These are phyloP conservation scores for Penicillium odoratum DNA, from an alignment of 495 filamentous ascomycete genomes.

Conservation along the genomic window DNA sequence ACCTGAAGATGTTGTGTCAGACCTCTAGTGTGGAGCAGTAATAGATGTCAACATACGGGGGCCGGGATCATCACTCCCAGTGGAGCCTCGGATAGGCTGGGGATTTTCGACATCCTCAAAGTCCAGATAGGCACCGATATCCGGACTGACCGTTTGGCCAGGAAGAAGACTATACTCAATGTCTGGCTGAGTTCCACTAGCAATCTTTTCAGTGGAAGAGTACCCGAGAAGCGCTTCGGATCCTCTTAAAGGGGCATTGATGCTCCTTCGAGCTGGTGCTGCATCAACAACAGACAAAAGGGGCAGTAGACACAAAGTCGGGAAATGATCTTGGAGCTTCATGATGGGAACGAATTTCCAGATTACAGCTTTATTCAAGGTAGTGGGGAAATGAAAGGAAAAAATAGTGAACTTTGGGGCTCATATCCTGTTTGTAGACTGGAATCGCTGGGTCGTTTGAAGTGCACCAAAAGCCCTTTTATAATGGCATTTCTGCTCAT, in stretches of 20 bases:
- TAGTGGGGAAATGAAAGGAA: not conserved
- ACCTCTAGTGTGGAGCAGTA: not conserved
- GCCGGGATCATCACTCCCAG: conserved; percentile 61
- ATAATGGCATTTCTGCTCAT: not conserved
- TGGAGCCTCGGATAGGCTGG: conserved; percentile 65
- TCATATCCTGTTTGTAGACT: not conserved
- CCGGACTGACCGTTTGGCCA: conserved; percentile 57
- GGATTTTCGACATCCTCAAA: conserved; percentile 61
- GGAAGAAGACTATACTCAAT: conserved; percentile 45
- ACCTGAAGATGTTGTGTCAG: conserved; percentile 24
- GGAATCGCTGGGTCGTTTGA: no score
- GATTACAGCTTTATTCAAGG: no score
- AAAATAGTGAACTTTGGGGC: not conserved
- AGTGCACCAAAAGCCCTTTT: not conserved
- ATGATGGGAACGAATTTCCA: not conserved
- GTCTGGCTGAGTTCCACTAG: conserved; percentile 33
- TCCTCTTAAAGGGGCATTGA: conserved; percentile 36
- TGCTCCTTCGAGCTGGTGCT: conserved; percentile 24
- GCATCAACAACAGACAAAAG: conserved; percentile 3
- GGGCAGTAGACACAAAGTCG: not conserved
- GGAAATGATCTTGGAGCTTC: not conserved
- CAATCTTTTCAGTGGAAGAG: conserved; percentile 33
- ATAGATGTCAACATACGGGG: conserved; percentile 43
- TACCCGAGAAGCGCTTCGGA: conserved; percentile 37
- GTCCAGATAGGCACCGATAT: conserved; percentile 62